Conservation (phyloP, 768 basidiomycete genomes). For the Panaeolus cyanescens region DNA sequence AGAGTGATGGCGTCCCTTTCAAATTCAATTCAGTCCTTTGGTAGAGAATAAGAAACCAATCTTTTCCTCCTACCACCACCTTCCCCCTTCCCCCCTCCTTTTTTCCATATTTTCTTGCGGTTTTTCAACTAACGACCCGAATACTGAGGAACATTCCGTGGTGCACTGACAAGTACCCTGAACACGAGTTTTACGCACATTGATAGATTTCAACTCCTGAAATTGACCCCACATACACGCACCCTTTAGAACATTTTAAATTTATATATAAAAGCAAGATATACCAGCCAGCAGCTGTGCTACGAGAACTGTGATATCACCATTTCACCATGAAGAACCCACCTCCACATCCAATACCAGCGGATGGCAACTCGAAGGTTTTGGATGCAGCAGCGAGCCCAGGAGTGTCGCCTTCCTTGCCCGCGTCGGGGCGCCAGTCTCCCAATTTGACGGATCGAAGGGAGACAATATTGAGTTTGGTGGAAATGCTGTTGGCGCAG, state of each 20-base stretch:
- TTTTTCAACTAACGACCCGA: background rate
- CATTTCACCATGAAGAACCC: background rate
- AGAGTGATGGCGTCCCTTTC: background rate
- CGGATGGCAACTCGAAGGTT: background rate
- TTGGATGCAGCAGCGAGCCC: background rate
- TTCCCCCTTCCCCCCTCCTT: background rate
- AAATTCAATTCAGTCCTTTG: background rate
- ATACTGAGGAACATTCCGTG: background rate
- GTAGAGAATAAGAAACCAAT: background rate
- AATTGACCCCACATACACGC: constrained; percentile 2
- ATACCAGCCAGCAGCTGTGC: background rate
- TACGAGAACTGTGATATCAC: background rate
- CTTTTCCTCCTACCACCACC: background rate
- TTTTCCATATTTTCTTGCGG: background rate
- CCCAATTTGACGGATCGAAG: constrained; percentile 31
- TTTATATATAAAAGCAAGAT: background rate
- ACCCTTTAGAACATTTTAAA: background rate
- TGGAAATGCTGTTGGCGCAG: constrained; percentile 45
- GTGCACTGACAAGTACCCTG: background rate
- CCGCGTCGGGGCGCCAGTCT: constrained; percentile 28
- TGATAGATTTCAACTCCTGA: background rate
- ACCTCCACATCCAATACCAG: background rate
- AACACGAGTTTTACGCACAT: constrained; percentile 2
- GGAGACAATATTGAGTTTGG: constrained; percentile 51
- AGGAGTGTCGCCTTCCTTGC: constrained; percentile 16